Conservation (phyloP, 768 basidiomycete species). For the Russula sp. region DNA sequence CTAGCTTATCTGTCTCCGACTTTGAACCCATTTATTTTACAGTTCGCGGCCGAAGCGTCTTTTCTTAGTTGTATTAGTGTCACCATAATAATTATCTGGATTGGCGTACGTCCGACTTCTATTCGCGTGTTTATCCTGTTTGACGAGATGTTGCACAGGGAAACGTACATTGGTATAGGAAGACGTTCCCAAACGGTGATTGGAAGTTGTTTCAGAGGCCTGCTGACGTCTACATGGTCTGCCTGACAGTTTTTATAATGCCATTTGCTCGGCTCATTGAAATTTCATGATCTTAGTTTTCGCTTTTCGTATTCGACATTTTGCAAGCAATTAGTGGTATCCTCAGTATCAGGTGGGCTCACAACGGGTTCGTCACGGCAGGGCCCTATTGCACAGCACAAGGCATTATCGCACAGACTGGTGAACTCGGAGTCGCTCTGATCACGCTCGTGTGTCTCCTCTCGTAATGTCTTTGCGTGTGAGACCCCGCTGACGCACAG, state of each 20-base stretch:
- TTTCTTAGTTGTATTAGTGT: constrained; percentile 8
- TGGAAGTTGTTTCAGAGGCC: constrained; percentile 38
- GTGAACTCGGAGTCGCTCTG: constrained; percentile 44
- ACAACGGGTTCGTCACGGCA: constrained; percentile 35
- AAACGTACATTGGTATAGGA: constrained; percentile 18
- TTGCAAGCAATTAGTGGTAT: constrained; percentile 42
- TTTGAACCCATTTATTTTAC: background rate
- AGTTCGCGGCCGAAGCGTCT: constrained; percentile 40
- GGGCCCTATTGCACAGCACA: constrained; percentile 42
- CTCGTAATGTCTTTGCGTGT: background rate
- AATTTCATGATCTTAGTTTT: constrained; percentile 32
- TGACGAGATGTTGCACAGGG: constrained; percentile 9
- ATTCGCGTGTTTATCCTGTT: background rate
- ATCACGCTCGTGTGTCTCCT: constrained; percentile 40
- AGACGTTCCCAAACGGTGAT: background rate
- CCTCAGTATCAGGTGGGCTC: constrained; percentile 39
- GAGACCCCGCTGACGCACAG: constrained; percentile 33
- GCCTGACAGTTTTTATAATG: background rate
- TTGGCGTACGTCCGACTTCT: constrained; percentile 14
- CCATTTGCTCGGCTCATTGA: constrained; percentile 7
- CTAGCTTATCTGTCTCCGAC: too few species aligned
- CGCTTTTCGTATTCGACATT: constrained; percentile 37
- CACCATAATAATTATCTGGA: background rate
- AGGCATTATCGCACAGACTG: constrained; percentile 42
- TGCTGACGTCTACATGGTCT: constrained; percentile 45